phyloP scores from a whole-genome alignment of 2,329 filamentous ascomycete genomes.

The Zymoseptoria tritici region DNA sequence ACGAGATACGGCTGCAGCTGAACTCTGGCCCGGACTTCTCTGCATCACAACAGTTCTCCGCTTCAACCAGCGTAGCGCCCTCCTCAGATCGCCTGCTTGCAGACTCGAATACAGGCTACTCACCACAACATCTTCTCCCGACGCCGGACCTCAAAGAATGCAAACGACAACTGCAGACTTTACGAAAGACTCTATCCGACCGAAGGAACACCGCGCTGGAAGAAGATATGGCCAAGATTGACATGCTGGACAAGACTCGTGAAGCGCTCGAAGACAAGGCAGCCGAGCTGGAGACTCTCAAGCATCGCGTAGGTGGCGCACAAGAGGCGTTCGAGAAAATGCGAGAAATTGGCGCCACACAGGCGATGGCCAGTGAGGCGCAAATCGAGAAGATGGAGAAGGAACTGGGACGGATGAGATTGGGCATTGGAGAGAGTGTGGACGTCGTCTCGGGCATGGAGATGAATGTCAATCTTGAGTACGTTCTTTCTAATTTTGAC shows the following conservation, averaged over 20 bases:
- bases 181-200: slow-evolving; percentile 90
- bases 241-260: slow-evolving; percentile 86
- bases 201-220: slow-evolving; percentile 75
- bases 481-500: slow-evolving; percentile 32
- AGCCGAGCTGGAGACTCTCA: slow-evolving; percentile 82
- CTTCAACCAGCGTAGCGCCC: slow-evolving; percentile 28
- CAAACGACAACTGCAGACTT: slow-evolving; percentile 66
- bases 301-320: slow-evolving; percentile 78
- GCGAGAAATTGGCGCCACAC: slow-evolving; percentile 71
- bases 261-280: slow-evolving; percentile 96
- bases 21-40: slow-evolving; percentile 70
- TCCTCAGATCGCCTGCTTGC: slow-evolving; percentile 68
- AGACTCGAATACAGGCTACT: slow-evolving; percentile 78
- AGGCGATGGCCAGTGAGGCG: slow-evolving; percentile 80
- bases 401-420: slow-evolving; percentile 87
- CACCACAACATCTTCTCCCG: slow-evolving; percentile 77
- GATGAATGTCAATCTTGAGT: slow-evolving; percentile 96
- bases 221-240: slow-evolving; percentile 88
- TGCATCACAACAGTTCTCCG: slow-evolving; percentile 40
- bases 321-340: slow-evolving; percentile 93
- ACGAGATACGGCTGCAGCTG: slow-evolving; percentile 76
- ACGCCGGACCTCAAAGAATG: slow-evolving; percentile 84
- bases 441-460: slow-evolving; percentile 90
- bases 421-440: slow-evolving; percentile 73
- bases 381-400: slow-evolving; percentile 99